Percentiles rank a stretch among this genome's conserved stretches.
Evolutionary conservation across 352 stramenopile species (phyloP).

Genomic region (Pythium dissotocum): DNA sequence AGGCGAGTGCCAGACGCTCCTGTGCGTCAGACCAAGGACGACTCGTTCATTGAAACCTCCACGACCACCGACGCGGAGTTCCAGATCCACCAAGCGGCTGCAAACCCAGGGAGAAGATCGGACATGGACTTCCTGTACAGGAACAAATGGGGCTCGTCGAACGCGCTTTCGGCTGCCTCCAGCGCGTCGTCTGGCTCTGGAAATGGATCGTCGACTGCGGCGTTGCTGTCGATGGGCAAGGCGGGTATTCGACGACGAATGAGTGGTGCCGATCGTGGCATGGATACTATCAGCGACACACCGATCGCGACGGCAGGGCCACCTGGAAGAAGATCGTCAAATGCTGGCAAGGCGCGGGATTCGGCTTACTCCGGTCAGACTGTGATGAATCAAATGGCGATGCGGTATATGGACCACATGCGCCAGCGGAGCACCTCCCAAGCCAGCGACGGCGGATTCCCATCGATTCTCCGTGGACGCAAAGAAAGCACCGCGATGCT

Average conservation of each 20-base stretch:
- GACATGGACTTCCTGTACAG: conserved; percentile 28
- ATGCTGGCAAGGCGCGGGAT: conserved; percentile 16
- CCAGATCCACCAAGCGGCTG: conserved; percentile 5
- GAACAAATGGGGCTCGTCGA: conserved; percentile 1
- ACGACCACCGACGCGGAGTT: conserved; percentile 12
- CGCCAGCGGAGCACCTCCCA: conserved; percentile 20
- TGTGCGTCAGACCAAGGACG: conserved; percentile 24
- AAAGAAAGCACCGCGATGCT: conserved; percentile 24
- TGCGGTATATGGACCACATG: conserved; percentile 23
- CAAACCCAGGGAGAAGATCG: conserved; percentile 4
- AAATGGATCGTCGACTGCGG: conserved; percentile 6
- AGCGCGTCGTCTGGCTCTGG: neutral
- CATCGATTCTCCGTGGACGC: conserved; percentile 11
- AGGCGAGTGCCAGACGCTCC: conserved; percentile 14
- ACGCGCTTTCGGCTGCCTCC: neutral
- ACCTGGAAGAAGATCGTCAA: conserved; percentile 16
- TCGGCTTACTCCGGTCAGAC: neutral
- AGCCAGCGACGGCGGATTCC: conserved; percentile 10
- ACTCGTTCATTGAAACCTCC: conserved; percentile 25
- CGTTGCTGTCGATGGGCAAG: conserved; percentile 26
- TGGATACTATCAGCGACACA: conserved; percentile 13
- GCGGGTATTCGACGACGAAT: conserved; percentile 21
- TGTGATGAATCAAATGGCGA: conserved; percentile 20
- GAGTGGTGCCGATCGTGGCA: conserved; percentile 16
- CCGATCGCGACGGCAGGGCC: conserved; percentile 14